Conservation (phyloP, 2,329 filamentous ascomycete species). For the Aplosporella prunicola region DNA sequence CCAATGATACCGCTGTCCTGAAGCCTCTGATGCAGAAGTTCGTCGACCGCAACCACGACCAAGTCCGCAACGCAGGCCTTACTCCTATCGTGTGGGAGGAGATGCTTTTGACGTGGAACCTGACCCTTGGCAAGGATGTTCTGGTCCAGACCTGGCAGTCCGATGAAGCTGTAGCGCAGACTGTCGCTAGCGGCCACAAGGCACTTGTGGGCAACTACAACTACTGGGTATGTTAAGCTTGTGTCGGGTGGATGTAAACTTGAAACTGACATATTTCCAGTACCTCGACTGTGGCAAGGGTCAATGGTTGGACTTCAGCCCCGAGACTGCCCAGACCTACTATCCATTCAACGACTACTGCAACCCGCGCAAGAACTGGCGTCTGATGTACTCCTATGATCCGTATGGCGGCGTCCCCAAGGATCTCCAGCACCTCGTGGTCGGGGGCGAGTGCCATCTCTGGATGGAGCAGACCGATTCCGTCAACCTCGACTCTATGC, state of each 20-base stretch:
- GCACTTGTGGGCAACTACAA: constrained; percentile 69
- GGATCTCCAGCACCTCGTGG: constrained; percentile 54
- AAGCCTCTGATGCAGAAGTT: constrained; percentile 71
- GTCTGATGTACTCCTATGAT: constrained; percentile 70
- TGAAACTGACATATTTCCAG: constrained; percentile 29
- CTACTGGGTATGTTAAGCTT: constrained; percentile 52
- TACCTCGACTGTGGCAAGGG: constrained; percentile 79
- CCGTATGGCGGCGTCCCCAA: constrained; percentile 52
- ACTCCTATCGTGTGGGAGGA: constrained; percentile 82
- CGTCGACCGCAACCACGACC: constrained; percentile 58
- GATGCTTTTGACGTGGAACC: constrained; percentile 68
- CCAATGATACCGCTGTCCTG: constrained; percentile 55
- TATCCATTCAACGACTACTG: constrained; percentile 73
- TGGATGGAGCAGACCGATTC: constrained; percentile 74
- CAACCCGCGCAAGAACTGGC: constrained; percentile 70
- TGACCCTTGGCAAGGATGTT: constrained; percentile 60
- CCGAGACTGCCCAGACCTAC: constrained; percentile 37
- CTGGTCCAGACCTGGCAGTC: constrained; percentile 74
- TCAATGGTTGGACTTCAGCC: constrained; percentile 64
- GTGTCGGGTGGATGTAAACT: no score
- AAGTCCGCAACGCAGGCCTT: constrained; percentile 54
- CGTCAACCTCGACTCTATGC: constrained; percentile 61
- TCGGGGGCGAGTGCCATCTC: constrained; percentile 73
- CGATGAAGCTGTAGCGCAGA: constrained; percentile 49
- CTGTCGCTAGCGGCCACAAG: constrained; percentile 56